Conservation (phyloP, 2,329 filamentous ascomycete species). For the Teratosphaeria destructans region DNA sequence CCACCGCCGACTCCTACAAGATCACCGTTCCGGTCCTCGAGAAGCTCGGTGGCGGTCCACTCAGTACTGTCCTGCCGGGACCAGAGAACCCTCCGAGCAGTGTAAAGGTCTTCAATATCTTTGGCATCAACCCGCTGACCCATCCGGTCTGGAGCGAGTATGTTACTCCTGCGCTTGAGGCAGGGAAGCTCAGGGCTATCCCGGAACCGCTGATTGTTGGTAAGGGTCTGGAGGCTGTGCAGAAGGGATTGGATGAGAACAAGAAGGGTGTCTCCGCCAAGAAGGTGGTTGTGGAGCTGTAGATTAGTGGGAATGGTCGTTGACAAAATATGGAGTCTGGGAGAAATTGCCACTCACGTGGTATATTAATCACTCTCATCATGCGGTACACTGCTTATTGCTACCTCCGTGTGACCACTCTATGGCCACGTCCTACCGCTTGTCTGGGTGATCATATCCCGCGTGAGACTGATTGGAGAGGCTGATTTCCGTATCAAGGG, state of each 20-base stretch:
- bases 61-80: slow-evolving; percentile 12
- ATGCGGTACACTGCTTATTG: too few species aligned
- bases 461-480: too few species aligned
- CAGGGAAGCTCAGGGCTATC: slow-evolving; percentile 22
- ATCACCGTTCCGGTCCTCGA: slow-evolving; percentile 17
- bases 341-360: background rate
- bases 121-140: slow-evolving; percentile 17
- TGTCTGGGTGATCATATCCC: too few species aligned
- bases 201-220: slow-evolving; percentile 30
- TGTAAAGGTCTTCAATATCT: slow-evolving; percentile 19
- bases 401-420: too few species aligned
- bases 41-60: slow-evolving; percentile 18
- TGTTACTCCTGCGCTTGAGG: slow-evolving; percentile 24
- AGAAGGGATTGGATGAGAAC: slow-evolving; percentile 20
- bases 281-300: slow-evolving; percentile 25
- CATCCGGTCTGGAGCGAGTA: slow-evolving; percentile 20
- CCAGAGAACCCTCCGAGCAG: slow-evolving; percentile 15
- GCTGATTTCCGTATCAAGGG: too few species aligned
- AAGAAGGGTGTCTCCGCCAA: slow-evolving; percentile 25
- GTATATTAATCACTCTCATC: too few species aligned
- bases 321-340: background rate
- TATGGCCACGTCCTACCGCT: too few species aligned
- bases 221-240: slow-evolving; percentile 25
- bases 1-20: slow-evolving; percentile 12
- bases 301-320: background rate